Evolutionary conservation across 108 stramenopile genomes (phyloP).

Genomic region (Poteriospumella lacustris): DNA sequence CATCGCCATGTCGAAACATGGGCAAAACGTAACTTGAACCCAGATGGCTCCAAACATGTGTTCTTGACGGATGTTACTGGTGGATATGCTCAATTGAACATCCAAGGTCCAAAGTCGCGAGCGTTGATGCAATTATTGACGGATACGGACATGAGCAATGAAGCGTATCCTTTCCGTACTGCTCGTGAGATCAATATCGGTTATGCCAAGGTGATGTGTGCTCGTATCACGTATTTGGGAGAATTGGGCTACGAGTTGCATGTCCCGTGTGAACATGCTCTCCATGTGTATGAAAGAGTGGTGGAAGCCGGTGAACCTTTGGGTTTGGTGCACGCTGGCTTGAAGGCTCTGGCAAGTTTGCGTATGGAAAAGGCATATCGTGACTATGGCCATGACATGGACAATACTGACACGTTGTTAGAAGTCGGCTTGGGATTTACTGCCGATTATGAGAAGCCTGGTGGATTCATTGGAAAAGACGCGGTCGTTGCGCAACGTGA

Average conservation of each 20-base stretch:
- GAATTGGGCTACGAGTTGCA: conserved; percentile 72
- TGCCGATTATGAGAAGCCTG: conserved; percentile 58
- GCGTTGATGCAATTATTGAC: conserved; percentile 58
- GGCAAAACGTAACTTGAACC: background rate
- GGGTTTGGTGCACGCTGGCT: conserved; percentile 54
- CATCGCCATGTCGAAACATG: conserved; percentile 60
- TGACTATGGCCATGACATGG: conserved; percentile 76
- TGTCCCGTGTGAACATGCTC: conserved; percentile 61
- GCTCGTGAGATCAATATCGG: conserved; percentile 50
- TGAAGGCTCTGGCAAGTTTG: conserved; percentile 63
- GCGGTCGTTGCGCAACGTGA: conserved; percentile 34
- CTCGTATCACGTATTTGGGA: conserved; percentile 68
- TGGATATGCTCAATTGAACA: conserved; percentile 58
- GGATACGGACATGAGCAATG: conserved; percentile 38
- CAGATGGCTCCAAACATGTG: conserved; percentile 35
- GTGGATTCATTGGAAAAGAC: conserved; percentile 64
- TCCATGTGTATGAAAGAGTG: conserved; percentile 59
- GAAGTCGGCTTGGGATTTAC: conserved; percentile 68
- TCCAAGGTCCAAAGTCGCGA: conserved; percentile 65
- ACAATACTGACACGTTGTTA: conserved; percentile 64
- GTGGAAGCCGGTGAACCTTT: conserved; percentile 35
- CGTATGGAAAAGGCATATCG: conserved; percentile 70
- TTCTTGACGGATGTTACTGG: conserved; percentile 59
- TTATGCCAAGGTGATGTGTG: conserved; percentile 15
- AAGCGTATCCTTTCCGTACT: conserved; percentile 56